phyloP scores from a whole-genome alignment of 768 basidiomycete genomes.

The Suillus placidus region DNA sequence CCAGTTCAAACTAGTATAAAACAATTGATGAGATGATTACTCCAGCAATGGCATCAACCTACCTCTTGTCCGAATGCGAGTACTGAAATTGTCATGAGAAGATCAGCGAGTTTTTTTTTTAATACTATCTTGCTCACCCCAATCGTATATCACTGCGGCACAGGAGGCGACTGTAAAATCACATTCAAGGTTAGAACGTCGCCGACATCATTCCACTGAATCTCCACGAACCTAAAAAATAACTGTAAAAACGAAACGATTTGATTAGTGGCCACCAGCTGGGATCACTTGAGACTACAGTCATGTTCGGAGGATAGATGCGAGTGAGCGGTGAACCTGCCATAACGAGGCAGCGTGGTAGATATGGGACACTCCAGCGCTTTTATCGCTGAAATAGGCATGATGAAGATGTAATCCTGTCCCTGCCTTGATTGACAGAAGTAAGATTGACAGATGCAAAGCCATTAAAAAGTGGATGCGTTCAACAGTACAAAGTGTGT shows the following conservation, averaged over 20 bases:
- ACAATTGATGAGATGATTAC: too few relatives aligned
- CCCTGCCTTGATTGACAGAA: neutral
- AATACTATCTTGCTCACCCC: neutral
- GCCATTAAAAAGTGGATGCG: neutral
- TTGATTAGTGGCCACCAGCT: neutral
- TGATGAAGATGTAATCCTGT: neutral
- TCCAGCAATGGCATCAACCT: neutral
- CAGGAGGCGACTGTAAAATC: neutral
- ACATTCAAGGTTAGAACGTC: neutral
- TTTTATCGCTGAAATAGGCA: neutral
- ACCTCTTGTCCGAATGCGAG: neutral
- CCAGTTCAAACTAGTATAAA: neutral
- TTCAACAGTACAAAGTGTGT: neutral
- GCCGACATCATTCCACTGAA: neutral
- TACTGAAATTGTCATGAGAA: neutral
- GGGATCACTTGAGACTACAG: neutral
- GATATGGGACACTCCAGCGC: neutral
- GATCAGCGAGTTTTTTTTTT: too few relatives aligned
- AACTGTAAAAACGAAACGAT: neutral
- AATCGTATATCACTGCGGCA: slow-evolving; percentile 1
- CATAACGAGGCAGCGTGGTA: neutral
- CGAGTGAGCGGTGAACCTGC: neutral
- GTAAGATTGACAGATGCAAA: neutral
- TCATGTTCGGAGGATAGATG: neutral
- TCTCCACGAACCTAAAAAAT: neutral